Evolutionary conservation across 495 filamentous ascomycete genomes (phyloP).

Genomic region (Penicillium coffeae): DNA sequence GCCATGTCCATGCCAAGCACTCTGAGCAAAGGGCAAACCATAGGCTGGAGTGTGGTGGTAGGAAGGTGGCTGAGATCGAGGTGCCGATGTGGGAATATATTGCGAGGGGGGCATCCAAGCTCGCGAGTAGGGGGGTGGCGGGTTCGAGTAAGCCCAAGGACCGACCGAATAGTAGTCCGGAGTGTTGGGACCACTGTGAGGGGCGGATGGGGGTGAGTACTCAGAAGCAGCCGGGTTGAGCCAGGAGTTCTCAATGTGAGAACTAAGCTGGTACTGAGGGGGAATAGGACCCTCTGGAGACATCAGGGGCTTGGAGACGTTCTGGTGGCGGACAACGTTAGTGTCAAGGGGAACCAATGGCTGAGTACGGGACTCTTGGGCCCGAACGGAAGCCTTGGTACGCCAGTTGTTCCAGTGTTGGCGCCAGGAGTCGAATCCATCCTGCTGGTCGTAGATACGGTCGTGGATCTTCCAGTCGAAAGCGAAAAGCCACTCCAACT

Average conservation of each 20-base stretch:
- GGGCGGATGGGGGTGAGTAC: conserved; percentile 65
- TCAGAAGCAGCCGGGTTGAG: conserved; percentile 51
- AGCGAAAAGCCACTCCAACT: conserved; percentile 84
- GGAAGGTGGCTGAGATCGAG: conserved; percentile 46
- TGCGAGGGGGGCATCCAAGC: conserved; percentile 42
- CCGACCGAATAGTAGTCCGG: conserved; percentile 56
- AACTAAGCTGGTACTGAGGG: conserved; percentile 48
- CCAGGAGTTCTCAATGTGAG: conserved; percentile 48
- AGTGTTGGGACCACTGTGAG: conserved; percentile 62
- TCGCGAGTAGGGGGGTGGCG: conserved; percentile 42
- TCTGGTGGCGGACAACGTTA: conserved; percentile 49
- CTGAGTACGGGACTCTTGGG: conserved; percentile 47
- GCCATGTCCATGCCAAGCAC: conserved; percentile 56
- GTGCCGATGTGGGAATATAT: conserved; percentile 44
- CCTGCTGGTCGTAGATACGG: conserved; percentile 71
- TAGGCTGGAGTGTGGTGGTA: conserved; percentile 51
- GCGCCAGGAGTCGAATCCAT: conserved; percentile 78
- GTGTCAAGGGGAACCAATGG: conserved; percentile 69
- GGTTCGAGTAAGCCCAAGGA: conserved; percentile 53
- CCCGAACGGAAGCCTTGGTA: conserved; percentile 54
- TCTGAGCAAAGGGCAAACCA: conserved; percentile 52
- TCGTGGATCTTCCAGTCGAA: conserved; percentile 88
- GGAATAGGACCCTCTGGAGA: conserved; percentile 49
- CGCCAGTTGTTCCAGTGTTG: conserved; percentile 81
- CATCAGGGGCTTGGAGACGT: conserved; percentile 43